These are phyloP conservation scores for Microcyclosporella mali DNA, from an alignment of 2,329 filamentous ascomycete species.

Conservation along the genomic window DNA sequence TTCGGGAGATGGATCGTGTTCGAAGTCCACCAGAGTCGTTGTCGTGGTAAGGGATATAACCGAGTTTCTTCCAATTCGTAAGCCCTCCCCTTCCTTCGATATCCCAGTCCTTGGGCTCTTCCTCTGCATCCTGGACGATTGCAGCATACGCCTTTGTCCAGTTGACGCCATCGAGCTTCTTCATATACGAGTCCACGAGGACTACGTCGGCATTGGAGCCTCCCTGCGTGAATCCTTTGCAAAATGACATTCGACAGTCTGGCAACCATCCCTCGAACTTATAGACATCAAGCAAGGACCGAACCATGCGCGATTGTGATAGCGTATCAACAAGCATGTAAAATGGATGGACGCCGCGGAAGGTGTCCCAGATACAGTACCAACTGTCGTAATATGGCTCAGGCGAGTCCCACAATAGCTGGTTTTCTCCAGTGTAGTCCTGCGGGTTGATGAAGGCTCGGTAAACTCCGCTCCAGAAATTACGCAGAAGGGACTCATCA, in stretches of 20 bases:
- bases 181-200: constrained; percentile 62
- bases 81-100: constrained; percentile 37
- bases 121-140: constrained; percentile 28
- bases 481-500: constrained; percentile 31
- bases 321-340: constrained; percentile 62
- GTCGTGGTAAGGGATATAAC: constrained; percentile 34
- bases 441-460: constrained; percentile 41
- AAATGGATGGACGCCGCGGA: constrained; percentile 50
- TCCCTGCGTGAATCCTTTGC: constrained; percentile 66
- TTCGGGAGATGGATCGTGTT: constrained; percentile 37
- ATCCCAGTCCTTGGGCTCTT: constrained; percentile 25
- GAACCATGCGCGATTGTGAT: constrained; percentile 59
- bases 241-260: constrained; percentile 68
- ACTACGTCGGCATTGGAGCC: constrained; percentile 69
- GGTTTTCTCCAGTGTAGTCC: constrained; percentile 42
- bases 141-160: constrained; percentile 29
- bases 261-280: constrained; percentile 64
- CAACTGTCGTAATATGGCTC: constrained; percentile 44
- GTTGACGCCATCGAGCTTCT: constrained; percentile 48
- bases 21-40: constrained; percentile 57
- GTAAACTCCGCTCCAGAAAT: constrained; percentile 41
- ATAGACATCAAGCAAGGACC: constrained; percentile 65
- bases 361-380: constrained; percentile 47
- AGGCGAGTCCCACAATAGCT: constrained; percentile 36
- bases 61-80: constrained; percentile 36